Evolutionary conservation across 1,139 yeast species (phyloP).

Genomic region (Taphrina pruni): DNA sequence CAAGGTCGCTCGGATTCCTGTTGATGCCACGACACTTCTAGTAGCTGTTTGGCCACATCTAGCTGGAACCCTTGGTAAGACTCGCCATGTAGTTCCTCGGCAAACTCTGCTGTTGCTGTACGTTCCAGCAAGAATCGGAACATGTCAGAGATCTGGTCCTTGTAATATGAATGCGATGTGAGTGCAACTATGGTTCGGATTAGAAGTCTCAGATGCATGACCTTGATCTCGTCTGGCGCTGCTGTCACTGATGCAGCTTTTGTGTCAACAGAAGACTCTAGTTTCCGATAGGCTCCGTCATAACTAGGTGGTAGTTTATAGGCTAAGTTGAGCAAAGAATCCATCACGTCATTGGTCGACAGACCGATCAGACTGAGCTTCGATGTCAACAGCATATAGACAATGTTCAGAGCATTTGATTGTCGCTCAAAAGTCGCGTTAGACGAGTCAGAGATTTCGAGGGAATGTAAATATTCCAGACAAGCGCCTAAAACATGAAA

Average conservation of each 20-base stretch:
- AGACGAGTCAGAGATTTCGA: slow-evolving; percentile 44
- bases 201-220: slow-evolving; percentile 46
- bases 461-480: slow-evolving; percentile 49
- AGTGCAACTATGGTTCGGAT: slow-evolving; percentile 63
- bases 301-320: slow-evolving; percentile 53
- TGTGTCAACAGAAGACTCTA: neutral
- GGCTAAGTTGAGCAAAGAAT: slow-evolving; percentile 68
- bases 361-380: slow-evolving; percentile 86
- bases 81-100: neutral
- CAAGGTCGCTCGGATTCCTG: neutral
- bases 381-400: slow-evolving; percentile 69
- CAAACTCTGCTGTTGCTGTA: neutral
- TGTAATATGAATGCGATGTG: slow-evolving; percentile 74
- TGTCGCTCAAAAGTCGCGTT: slow-evolving; percentile 49
- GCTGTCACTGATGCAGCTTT: neutral
- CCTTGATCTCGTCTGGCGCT: slow-evolving; percentile 6
- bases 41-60: neutral
- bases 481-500: slow-evolving; percentile 65
- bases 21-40: neutral
- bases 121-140: slow-evolving; percentile 57
- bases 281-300: neutral
- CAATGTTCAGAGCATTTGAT: slow-evolving; percentile 58
- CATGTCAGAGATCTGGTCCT: slow-evolving; percentile 80
- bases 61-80: slow-evolving; percentile 2
- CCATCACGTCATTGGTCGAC: slow-evolving; percentile 81